A percentile compares a stretch with the other conserved stretches of the same genome.
Conservation (phyloP, 192 early-diverging fungal species). For the Spizellomyces sp. region DNA sequence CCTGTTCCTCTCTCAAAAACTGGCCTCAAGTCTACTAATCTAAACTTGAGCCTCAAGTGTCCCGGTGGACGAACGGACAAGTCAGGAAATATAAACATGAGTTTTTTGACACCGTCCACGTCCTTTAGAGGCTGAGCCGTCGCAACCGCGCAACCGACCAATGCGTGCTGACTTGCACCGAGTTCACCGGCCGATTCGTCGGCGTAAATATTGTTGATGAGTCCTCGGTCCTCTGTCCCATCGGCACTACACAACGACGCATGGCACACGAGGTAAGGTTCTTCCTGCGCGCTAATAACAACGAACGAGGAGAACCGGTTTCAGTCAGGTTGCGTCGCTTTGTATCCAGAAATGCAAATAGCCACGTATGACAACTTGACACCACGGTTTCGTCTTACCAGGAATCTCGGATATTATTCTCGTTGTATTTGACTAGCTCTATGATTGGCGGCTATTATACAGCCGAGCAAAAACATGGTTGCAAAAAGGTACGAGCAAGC, state of each 20-base stretch:
- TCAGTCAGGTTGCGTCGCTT: no score
- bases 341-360: no score
- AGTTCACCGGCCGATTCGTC: not conserved
- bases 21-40: slow-evolving; percentile 27
- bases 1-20: not conserved
- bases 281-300: not conserved
- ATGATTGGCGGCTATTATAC: no score
- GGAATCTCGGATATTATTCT: no score
- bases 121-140: slow-evolving; percentile 2
- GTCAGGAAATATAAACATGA: slow-evolving; percentile 26
- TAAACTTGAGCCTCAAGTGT: slow-evolving; percentile 34
- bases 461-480: no score
- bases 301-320: no score
- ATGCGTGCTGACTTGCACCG: not conserved
- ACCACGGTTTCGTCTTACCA: no score
- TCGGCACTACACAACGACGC: not conserved
- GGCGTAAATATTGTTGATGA: not conserved
- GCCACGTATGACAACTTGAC: no score
- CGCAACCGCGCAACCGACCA: not conserved
- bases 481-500: no score
- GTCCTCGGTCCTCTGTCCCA: not conserved
- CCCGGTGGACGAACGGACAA: slow-evolving; percentile 30
- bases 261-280: not conserved
- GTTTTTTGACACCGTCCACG: not conserved
- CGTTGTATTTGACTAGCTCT: no score